phyloP scores from a whole-genome alignment of 1,139 yeast genomes.

The Sugiyamaella pinicola region DNA sequence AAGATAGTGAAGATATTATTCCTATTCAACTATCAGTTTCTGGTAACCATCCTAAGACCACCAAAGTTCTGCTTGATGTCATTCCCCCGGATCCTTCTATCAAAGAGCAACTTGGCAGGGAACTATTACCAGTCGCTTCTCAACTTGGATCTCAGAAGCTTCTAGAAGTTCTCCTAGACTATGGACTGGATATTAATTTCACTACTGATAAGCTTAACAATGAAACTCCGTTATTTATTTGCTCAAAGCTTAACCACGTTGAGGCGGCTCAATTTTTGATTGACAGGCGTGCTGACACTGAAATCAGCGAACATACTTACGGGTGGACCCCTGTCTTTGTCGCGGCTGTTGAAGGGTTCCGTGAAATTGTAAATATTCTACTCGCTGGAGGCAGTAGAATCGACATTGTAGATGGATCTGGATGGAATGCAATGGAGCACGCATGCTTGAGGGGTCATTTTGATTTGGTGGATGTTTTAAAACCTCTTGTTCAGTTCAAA shows the following conservation, averaged over 20 bases:
- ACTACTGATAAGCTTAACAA: slow-evolving; percentile 53
- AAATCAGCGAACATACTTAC: slow-evolving; percentile 72
- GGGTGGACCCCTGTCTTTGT: slow-evolving; percentile 96
- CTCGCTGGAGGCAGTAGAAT: slow-evolving; percentile 52
- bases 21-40: slow-evolving; percentile 84
- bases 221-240: slow-evolving; percentile 83
- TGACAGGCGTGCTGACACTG: slow-evolving; percentile 65
- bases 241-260: slow-evolving; percentile 63
- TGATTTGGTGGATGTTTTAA: slow-evolving; percentile 61
- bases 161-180: slow-evolving; percentile 56
- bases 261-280: slow-evolving; percentile 60
- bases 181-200: slow-evolving; percentile 66
- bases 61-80: slow-evolving; percentile 56
- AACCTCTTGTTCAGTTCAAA: slow-evolving; percentile 43
- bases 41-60: slow-evolving; percentile 81
- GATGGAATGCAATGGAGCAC: slow-evolving; percentile 98
- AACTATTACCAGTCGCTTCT: slow-evolving; percentile 56
- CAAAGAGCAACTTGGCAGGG: slow-evolving; percentile 6
- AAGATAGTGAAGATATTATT: slow-evolving; percentile 78
- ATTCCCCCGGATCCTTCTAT: slow-evolving; percentile 38
- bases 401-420: slow-evolving; percentile 73
- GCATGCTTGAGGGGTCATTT: slow-evolving; percentile 91
- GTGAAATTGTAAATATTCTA: slow-evolving; percentile 58
- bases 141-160: slow-evolving; percentile 64
- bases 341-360: slow-evolving; percentile 85